Evolutionary conservation across 257 asterid species (phyloP), one percentile per base, ranked within the genome.

Genomic region (Eucommia ulmoides): DNA sequence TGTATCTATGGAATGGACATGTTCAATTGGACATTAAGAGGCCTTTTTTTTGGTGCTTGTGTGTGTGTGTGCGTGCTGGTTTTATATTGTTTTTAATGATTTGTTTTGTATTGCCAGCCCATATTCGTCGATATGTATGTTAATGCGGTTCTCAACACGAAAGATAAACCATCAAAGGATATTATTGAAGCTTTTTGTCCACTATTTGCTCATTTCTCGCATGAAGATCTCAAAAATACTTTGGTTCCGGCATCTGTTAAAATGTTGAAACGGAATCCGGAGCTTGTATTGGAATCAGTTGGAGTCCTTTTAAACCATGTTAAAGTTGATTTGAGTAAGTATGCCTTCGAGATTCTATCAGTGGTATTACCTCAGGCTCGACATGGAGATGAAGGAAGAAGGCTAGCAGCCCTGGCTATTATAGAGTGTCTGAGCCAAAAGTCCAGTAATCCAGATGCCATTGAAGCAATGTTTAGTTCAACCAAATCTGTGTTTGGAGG

Each of bases 221-320:
- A 86, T 68, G 98, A 91, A 58, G 94, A 91, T 72, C 81, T 91
- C 56, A 83, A 67, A 72, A 79, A 53, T 59, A 60, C 62, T 41
- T 60, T 86, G 42, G 74, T 83, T 35, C 94, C 98, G 8, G 64
- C 85, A 47, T 74, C 83, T 63, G 69, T 91, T 70, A 91, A 83
- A 77, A 85, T 91, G 98, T 73, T 91, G 80, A 91, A 91, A 69
- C 80, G 98, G 65, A 91, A 86, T 65, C 98, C 98, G 10, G 98
- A 91, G 82, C 83, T 91, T 52, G 93, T 91, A 51, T 75, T 91
- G 65, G 96, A 86, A 67, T 85, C 95, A 41, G 66, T 91, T 66
- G 84, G 81, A 54, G 66, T 83, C 68, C 85, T 91, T 58, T 69
- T 85, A 65, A 73, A 75, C 62, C 75, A 78, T 49, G 69, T 61